Conservation (phyloP, 441 rosid genomes). For the Pelargonium myrrhifolium region DNA sequence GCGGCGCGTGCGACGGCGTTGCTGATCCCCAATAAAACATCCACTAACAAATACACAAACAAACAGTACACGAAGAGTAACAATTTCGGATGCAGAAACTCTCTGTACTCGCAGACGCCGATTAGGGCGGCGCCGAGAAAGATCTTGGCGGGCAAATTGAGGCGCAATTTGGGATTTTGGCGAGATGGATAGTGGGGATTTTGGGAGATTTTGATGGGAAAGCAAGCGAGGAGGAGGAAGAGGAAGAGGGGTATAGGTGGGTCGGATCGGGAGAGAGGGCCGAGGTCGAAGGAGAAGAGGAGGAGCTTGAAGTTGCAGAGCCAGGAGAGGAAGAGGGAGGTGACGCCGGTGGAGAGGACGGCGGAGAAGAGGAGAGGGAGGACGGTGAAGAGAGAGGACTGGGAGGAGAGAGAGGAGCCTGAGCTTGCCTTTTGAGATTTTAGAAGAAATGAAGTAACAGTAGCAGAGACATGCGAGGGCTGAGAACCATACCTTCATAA, state of each 20-base stretch:
- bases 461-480: slow-evolving; percentile 27
- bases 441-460: slow-evolving; percentile 27
- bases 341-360: slow-evolving; percentile 16
- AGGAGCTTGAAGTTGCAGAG: slow-evolving; percentile 39
- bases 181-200: slow-evolving; percentile 16
- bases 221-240: slow-evolving; percentile 30
- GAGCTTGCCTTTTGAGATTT: slow-evolving; percentile 21
- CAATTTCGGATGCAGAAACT: slow-evolving; percentile 10
- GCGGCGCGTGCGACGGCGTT: slow-evolving; percentile 15
- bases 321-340: slow-evolving; percentile 28
- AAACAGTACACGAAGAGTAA: slow-evolving; percentile 22
- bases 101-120: slow-evolving; percentile 17
- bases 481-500: slow-evolving; percentile 26
- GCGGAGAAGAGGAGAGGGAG: slow-evolving; percentile 31
- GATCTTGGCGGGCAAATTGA: slow-evolving; percentile 27
- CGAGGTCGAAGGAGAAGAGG: slow-evolving; percentile 32
- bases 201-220: slow-evolving; percentile 35
- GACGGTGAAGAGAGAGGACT: slow-evolving; percentile 24
- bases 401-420: slow-evolving; percentile 35
- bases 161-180: slow-evolving; percentile 19
- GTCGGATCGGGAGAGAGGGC: slow-evolving; percentile 30
- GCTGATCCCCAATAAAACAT: slow-evolving; percentile 25
- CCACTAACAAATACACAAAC: slow-evolving; percentile 24
- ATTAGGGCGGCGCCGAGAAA: slow-evolving; percentile 17
- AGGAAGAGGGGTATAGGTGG: slow-evolving; percentile 14